phyloP scores from a whole-genome alignment of 345 rosid genomes.

The Camelina laxa region DNA sequence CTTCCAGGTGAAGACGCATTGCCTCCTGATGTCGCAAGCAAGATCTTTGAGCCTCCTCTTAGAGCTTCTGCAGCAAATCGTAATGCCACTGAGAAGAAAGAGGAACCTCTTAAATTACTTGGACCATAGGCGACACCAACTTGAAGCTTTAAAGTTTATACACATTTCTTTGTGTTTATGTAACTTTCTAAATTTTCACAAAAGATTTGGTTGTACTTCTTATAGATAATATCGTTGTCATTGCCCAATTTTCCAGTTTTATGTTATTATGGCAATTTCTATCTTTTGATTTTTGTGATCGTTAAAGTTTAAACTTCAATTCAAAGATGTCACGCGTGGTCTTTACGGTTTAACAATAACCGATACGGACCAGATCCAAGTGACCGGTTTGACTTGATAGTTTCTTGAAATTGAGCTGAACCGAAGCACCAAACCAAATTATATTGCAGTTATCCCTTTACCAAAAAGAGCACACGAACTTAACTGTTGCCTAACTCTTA shows the following conservation, averaged over 20 bases:
- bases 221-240: neutral
- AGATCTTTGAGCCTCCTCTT: constrained; percentile 85
- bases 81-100: constrained; percentile 51
- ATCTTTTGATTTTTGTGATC: neutral
- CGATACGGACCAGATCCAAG: neutral
- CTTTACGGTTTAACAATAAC: neutral
- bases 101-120: constrained; percentile 64
- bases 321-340: neutral
- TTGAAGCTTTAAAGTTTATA: neutral
- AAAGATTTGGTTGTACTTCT: neutral
- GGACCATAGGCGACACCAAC: constrained; percentile 47
- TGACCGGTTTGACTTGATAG: neutral
- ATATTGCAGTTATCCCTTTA: neutral
- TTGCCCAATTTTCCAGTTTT: neutral
- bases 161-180: constrained; percentile 12
- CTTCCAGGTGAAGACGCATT: constrained; percentile 82
- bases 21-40: constrained; percentile 81
- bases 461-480: neutral
- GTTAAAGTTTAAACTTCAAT: neutral
- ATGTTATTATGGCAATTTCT: neutral
- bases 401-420: constrained; percentile 4
- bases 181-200: neutral
- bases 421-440: neutral
- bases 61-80: constrained; percentile 71
- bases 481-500: neutral